Percentiles rank a stretch among this genome's conserved stretches.
phyloP scores from a whole-genome alignment of 2,329 filamentous ascomycete species.

The Atkinsonella texensis region DNA sequence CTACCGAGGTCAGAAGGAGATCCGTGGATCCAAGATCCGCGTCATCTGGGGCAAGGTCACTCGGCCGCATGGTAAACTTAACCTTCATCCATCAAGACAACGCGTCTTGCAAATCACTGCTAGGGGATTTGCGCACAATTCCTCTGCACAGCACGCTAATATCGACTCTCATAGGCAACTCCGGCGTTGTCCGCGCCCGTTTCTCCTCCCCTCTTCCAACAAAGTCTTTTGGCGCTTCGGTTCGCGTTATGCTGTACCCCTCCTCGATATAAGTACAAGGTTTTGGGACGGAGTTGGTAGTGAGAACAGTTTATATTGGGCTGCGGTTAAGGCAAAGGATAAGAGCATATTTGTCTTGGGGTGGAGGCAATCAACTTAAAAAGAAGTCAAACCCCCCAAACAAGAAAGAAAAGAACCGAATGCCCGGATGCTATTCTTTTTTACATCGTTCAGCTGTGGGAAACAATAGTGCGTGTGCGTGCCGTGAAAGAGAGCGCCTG shows the following conservation, averaged over 20 bases:
- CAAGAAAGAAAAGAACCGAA: conserved; percentile 6
- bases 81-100: background rate
- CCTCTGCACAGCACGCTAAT: background rate
- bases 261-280: conserved; percentile 74
- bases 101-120: background rate
- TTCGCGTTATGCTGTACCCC: conserved; percentile 96
- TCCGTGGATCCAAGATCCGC: conserved; percentile 95
- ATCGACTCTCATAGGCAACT: conserved; percentile 59
- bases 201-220: conserved; percentile 94
- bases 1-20: conserved; percentile 90
- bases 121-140: background rate
- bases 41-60: conserved; percentile 99
- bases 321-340: conserved; percentile 47
- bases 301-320: conserved; percentile 50
- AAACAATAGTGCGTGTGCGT: background rate
- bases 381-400: conserved; percentile 32
- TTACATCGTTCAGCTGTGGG: background rate
- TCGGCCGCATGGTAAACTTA: conserved; percentile 71
- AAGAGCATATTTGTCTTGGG: conserved; percentile 36
- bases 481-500: conserved; percentile 1
- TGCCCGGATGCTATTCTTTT: background rate
- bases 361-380: conserved; percentile 42
- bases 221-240: conserved; percentile 90
- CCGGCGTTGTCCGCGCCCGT: conserved; percentile 93
- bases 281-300: conserved; percentile 48